Percentiles rank a stretch among this genome's conserved stretches.
These are phyloP conservation scores for Backusella circina DNA, from an alignment of 192 early-diverging fungal genomes.

Conservation along the genomic window DNA sequence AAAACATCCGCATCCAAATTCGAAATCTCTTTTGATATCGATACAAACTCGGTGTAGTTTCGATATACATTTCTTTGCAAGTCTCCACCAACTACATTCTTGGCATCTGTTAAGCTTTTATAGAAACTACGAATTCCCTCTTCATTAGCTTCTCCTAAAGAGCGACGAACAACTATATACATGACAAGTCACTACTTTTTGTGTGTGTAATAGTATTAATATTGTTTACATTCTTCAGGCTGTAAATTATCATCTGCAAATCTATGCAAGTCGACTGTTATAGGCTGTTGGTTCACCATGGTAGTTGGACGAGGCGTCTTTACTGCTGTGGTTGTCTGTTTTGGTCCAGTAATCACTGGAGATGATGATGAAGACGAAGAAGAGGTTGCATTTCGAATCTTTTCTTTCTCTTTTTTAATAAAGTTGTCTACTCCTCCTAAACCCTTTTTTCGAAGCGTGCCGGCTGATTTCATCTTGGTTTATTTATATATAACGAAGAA, in stretches of 20 bases:
- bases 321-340: not conserved
- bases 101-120: constrained; percentile 56
- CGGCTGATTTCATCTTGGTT: constrained; percentile 4
- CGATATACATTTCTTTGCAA: constrained; percentile 80
- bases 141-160: constrained; percentile 52
- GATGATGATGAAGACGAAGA: not conserved
- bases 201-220: not conserved
- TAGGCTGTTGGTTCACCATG: constrained; percentile 1
- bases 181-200: not conserved
- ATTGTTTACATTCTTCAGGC: constrained; percentile 23
- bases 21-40: constrained; percentile 82
- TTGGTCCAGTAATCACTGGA: not conserved
- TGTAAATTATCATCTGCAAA: constrained; percentile 30
- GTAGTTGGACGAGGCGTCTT: not conserved
- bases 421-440: constrained; percentile 9
- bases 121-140: constrained; percentile 56
- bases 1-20: constrained; percentile 78
- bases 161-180: constrained; percentile 46
- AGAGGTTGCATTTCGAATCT: not conserved
- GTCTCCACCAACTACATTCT: constrained; percentile 63
- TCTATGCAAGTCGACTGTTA: constrained; percentile 22
- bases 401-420: constrained; percentile 15
- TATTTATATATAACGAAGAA: not conserved
- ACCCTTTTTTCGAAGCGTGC: constrained; percentile 6
- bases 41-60: constrained; percentile 84